Evolutionary conservation across 805 yeast species (phyloP).

Genomic region (Candida chilensis): DNA sequence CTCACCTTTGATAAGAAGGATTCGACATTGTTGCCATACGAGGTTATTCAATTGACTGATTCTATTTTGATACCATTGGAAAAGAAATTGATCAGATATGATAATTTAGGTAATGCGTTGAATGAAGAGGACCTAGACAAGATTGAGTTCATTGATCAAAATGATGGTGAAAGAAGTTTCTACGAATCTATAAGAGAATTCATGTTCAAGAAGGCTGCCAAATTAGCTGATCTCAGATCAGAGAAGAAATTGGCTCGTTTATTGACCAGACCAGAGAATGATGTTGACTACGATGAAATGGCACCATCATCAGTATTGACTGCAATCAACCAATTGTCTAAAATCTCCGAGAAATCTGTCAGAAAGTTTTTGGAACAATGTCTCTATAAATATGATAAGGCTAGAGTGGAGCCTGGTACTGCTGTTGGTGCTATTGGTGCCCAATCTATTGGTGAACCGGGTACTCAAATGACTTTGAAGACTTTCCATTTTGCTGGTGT

Average conservation of each 20-base stretch:
- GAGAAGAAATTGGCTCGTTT: conserved; percentile 39
- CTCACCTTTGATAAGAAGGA: conserved; percentile 54
- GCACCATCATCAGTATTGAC: conserved; percentile 10
- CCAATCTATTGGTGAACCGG: conserved; percentile 98
- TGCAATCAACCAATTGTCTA: conserved; percentile 55
- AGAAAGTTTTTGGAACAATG: conserved; percentile 66
- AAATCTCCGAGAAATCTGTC: conserved; percentile 56
- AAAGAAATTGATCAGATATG: conserved; percentile 50
- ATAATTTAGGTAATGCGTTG: conserved; percentile 57
- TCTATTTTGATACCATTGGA: conserved; percentile 54
- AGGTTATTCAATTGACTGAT: conserved; percentile 49
- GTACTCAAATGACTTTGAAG: conserved; percentile 93
- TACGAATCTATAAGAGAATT: conserved; percentile 68
- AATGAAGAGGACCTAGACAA: conserved; percentile 32
- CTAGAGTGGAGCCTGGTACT: conserved; percentile 97
- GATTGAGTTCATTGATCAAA: conserved; percentile 68
- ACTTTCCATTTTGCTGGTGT: conserved; percentile 99
- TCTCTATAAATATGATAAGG: conserved; percentile 72
- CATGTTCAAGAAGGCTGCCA: conserved; percentile 44
- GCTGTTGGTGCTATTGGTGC: conserved; percentile 99
- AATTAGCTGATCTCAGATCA: conserved; percentile 48
- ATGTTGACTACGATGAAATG: conserved; percentile 22
- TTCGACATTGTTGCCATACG: conserved; percentile 57
- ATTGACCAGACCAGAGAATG: conserved; percentile 33
- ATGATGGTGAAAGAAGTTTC: conserved; percentile 82